Evolutionary conservation across 129 eudicot genomes (phyloP).

Genomic region (Lonicera japonica): DNA sequence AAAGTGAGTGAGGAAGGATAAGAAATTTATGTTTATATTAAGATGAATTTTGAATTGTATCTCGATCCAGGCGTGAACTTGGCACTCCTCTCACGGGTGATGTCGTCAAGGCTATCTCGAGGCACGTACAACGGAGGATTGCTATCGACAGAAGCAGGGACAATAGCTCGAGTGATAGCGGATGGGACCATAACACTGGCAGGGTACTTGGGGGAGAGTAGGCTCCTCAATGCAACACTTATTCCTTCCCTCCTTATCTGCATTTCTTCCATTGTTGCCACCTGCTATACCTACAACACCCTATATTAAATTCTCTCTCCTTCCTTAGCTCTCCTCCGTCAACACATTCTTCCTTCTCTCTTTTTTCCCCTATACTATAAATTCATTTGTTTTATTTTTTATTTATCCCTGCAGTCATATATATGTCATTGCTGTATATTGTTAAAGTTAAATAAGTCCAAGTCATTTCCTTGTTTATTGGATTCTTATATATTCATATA

Average conservation of each 20-base stretch:
- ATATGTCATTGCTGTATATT: not conserved
- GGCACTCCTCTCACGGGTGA: slow-evolving; percentile 86
- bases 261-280: slow-evolving; percentile 65
- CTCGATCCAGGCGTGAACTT: slow-evolving; percentile 84
- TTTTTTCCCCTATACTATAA: not conserved
- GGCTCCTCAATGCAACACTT: slow-evolving; percentile 59
- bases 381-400: not conserved
- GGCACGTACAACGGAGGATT: slow-evolving; percentile 94
- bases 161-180: slow-evolving; percentile 86
- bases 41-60: too few species aligned
- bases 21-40: too few species aligned
- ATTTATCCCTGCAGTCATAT: not conserved
- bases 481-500: not conserved
- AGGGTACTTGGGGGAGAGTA: slow-evolving; percentile 60
- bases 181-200: slow-evolving; percentile 82
- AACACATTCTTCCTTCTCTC: too few species aligned
- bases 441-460: not conserved
- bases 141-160: slow-evolving; percentile 92
- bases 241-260: slow-evolving; percentile 78
- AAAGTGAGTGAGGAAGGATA: too few species aligned
- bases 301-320: slow-evolving; percentile 34
- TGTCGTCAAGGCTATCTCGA: slow-evolving; percentile 97
- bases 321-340: not conserved
- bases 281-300: slow-evolving; percentile 87
- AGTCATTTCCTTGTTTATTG: not conserved